Percentiles rank a stretch among this genome's conserved stretches.
phyloP scores from a whole-genome alignment of 306 rosid genomes.

The Purshia tridentata region DNA sequence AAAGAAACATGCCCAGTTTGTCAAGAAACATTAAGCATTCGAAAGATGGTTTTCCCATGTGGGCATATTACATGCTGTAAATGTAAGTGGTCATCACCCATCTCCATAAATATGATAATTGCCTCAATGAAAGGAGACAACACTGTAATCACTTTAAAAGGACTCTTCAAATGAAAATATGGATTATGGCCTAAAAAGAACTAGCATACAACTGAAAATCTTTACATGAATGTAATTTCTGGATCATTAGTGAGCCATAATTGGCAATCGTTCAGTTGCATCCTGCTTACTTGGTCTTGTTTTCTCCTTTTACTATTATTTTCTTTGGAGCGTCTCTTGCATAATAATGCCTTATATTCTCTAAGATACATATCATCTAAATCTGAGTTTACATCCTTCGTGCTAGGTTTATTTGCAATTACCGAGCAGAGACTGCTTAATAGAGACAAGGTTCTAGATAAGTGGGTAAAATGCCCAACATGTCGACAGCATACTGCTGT shows the following conservation, averaged over 20 bases:
- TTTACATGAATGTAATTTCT: neutral
- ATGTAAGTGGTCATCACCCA: conserved; percentile 55
- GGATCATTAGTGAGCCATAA: neutral
- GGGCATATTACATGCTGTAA: conserved; percentile 92
- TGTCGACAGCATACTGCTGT: conserved; percentile 88
- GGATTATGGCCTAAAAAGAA: neutral
- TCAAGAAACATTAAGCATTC: conserved; percentile 72
- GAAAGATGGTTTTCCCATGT: conserved; percentile 95
- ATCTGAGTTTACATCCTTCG: conserved; percentile 17
- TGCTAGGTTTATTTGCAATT: conserved; percentile 84
- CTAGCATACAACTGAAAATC: neutral
- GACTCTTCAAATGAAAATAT: neutral
- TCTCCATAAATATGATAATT: conserved; percentile 18
- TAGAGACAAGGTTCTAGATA: conserved; percentile 47
- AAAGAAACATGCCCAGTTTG: conserved; percentile 91
- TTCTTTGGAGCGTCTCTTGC: neutral
- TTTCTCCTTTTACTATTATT: neutral
- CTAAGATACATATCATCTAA: neutral
- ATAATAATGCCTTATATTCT: neutral
- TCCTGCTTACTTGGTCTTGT: neutral
- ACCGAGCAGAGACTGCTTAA: conserved; percentile 55
- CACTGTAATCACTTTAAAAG: neutral
- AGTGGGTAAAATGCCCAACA: conserved; percentile 95
- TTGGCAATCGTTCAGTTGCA: neutral
- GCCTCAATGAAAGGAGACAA: neutral